Percentiles rank a stretch among this genome's conserved stretches.
Conservation (phyloP, 192 early-diverging fungal species). For the Gaertneriomyces semiglobifer region DNA sequence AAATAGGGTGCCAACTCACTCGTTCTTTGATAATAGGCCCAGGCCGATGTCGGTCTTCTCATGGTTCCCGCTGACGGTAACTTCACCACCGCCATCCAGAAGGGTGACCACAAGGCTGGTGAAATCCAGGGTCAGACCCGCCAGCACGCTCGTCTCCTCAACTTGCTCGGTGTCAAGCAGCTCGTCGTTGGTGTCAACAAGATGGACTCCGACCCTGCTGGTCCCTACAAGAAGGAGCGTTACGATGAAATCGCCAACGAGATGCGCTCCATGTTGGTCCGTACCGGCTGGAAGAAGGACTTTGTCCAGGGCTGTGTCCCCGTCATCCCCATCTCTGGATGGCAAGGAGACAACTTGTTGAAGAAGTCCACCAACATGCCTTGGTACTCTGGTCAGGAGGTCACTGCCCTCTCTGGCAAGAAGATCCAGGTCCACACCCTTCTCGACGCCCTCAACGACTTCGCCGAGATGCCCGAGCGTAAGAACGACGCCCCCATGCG, state of each 20-base stretch:
- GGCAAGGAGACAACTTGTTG: conserved; percentile 98
- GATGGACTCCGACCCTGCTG: conserved; percentile 87
- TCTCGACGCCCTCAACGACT: conserved; percentile 90
- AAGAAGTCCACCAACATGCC: conserved; percentile 89
- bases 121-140: conserved; percentile 88
- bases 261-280: conserved; percentile 48
- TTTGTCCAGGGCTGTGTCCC: conserved; percentile 90
- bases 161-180: conserved; percentile 97
- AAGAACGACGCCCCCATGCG: conserved; percentile 93
- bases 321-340: conserved; percentile 97
- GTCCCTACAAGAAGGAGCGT: conserved; percentile 87
- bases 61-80: conserved; percentile 35
- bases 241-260: conserved; percentile 97
- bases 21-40: conserved; percentile 21
- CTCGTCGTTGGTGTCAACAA: conserved; percentile 99
- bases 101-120: conserved; percentile 36
- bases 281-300: conserved; percentile 91
- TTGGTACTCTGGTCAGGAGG: conserved; percentile 98
- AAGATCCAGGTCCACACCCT: conserved; percentile 70
- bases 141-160: conserved; percentile 97
- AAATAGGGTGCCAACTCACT: not conserved
- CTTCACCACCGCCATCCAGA: conserved; percentile 37
- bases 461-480: conserved; percentile 80
- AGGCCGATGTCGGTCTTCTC: conserved; percentile 95
- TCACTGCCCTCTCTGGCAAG: conserved; percentile 61